Evolutionary conservation across 169 alveolate species (phyloP).

Genomic region (Eimeria sp.): DNA sequence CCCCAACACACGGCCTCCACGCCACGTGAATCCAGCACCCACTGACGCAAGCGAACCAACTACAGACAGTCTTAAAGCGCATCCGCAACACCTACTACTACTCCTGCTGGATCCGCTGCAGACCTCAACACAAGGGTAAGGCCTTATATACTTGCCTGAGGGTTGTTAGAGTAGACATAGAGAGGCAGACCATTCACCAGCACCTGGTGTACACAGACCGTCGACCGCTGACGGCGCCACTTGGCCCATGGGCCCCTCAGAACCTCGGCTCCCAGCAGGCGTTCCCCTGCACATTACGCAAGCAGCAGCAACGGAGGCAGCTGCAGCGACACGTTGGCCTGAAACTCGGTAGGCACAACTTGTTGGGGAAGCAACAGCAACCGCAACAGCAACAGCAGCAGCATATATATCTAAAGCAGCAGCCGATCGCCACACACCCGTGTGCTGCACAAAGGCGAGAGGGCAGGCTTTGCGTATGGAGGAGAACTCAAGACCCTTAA

Average conservation of each 20-base stretch:
- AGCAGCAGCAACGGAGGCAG: neutral
- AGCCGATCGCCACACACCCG: constrained; percentile 1
- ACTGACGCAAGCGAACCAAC: neutral
- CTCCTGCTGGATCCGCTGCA: too few relatives aligned
- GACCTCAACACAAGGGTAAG: neutral
- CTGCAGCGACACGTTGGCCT: neutral
- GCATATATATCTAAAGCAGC: neutral
- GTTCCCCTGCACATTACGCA: constrained; percentile 18
- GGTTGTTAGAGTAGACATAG: constrained; percentile 61
- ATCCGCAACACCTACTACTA: neutral
- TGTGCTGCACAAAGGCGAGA: constrained; percentile 50
- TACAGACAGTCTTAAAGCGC: neutral
- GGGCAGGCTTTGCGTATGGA: constrained; percentile 51
- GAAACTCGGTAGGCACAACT: neutral
- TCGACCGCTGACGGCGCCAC: constrained; percentile 45
- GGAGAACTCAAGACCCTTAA: constrained; percentile 36
- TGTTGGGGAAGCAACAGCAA: neutral
- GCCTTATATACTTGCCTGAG: neutral
- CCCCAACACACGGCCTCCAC: neutral
- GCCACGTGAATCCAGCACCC: neutral
- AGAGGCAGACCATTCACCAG: constrained; percentile 49
- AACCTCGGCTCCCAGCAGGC: constrained; percentile 1
- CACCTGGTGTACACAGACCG: constrained; percentile 53
- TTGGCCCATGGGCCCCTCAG: constrained; percentile 58
- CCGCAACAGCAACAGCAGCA: neutral